Conservation (phyloP, 2,329 filamentous ascomycete genomes). For the Chrysoporthe austroafricana region DNA sequence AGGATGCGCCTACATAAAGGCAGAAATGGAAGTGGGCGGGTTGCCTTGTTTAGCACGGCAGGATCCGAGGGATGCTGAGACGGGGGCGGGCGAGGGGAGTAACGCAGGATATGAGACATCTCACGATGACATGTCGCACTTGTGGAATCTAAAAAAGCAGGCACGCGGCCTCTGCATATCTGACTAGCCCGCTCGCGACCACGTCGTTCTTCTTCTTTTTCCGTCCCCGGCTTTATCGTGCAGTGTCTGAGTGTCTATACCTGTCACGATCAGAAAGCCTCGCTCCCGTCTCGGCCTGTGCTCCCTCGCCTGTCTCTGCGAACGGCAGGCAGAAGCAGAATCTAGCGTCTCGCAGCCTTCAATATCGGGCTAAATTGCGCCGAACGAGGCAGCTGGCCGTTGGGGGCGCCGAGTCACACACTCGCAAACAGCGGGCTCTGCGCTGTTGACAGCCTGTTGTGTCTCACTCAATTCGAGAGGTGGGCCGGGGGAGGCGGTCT, state of each 20-base stretch:
- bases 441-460: neutral
- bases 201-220: neutral
- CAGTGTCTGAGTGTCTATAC: neutral
- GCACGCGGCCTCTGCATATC: constrained; percentile 2
- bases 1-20: neutral
- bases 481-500: neutral
- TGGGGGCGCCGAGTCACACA: neutral
- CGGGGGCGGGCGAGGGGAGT: neutral
- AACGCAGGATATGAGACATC: constrained; percentile 8
- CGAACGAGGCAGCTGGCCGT: neutral
- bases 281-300: neutral
- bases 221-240: neutral
- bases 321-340: neutral
- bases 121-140: constrained; percentile 14
- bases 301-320: constrained; percentile 2
- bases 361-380: neutral
- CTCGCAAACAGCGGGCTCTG: neutral
- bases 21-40: neutral
- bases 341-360: neutral
- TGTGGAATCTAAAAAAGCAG: constrained; percentile 15
- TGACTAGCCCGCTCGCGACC: neutral
- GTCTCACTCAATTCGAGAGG: constrained; percentile 11
- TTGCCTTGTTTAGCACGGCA: constrained; percentile 12
- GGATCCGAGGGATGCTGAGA: constrained; percentile 20
- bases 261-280: constrained; percentile 4